phyloP scores from a whole-genome alignment of 345 rosid genomes.

The Eucalyptus regnans region DNA sequence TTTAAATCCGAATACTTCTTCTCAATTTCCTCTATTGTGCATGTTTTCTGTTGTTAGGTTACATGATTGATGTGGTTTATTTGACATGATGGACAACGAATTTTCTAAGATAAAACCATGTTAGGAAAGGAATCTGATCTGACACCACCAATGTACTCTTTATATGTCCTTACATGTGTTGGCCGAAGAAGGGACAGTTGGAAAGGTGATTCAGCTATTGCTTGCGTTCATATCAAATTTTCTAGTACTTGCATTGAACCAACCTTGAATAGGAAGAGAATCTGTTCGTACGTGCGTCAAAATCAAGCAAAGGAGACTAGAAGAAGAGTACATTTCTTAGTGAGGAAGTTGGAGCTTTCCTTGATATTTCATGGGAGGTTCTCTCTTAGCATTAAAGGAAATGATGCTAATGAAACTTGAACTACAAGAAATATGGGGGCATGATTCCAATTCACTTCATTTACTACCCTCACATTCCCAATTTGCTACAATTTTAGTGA shows the following conservation, averaged over 20 bases:
- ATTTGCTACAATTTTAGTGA: not conserved
- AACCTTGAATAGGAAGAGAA: not conserved
- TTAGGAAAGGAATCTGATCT: not conserved
- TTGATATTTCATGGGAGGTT: not conserved
- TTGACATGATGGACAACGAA: not conserved
- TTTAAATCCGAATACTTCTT: not conserved
- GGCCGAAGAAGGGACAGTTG: not conserved
- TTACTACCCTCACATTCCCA: not conserved
- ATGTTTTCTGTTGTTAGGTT: not conserved
- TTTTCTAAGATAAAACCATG: not conserved
- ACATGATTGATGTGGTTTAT: not conserved
- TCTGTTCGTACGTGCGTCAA: not conserved
- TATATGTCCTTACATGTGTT: not conserved
- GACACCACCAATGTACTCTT: not conserved
- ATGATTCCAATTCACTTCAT: not conserved
- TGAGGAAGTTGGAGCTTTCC: not conserved
- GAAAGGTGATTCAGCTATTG: not conserved
- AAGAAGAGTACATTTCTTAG: not conserved
- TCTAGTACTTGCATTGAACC: not conserved
- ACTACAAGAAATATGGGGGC: not conserved
- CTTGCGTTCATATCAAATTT: not conserved
- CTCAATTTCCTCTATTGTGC: not conserved
- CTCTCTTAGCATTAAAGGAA: not conserved
- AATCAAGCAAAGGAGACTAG: not conserved
- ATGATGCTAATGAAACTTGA: not conserved